A percentile compares a stretch with the other conserved stretches of the same genome.
phyloP scores from a whole-genome alignment of 2,329 filamentous ascomycete genomes.

The Cucurbitaria berberidis region DNA sequence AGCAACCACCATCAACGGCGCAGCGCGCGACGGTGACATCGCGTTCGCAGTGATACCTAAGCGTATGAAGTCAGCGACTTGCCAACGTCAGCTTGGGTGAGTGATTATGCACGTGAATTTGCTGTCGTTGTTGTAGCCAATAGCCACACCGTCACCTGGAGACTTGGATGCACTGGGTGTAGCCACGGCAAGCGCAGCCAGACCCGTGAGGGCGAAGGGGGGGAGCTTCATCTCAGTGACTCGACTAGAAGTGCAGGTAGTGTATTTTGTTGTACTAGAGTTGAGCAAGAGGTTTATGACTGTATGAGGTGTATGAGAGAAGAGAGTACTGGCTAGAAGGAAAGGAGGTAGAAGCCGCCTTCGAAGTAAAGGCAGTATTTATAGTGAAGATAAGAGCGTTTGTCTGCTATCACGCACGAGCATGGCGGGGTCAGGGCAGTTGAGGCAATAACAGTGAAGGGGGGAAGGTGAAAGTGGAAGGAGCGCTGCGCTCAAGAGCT shows the following conservation, averaged over 20 bases:
- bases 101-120: no score
- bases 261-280: neutral
- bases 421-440: neutral
- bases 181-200: slow-evolving; percentile 6
- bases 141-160: neutral
- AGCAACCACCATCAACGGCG: no score
- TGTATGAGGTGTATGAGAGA: neutral
- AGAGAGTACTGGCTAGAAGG: neutral
- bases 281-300: neutral
- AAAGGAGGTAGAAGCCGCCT: neutral
- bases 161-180: neutral
- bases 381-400: neutral
- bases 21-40: no score
- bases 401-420: neutral
- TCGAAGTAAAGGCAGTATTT: no score
- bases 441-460: neutral
- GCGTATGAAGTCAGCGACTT: no score
- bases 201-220: slow-evolving; percentile 3
- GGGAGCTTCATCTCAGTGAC: slow-evolving; percentile 12
- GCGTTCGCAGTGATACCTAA: no score
- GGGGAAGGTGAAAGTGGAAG: neutral
- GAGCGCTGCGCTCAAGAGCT: neutral
- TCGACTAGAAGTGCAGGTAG: neutral
- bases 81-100: no score
- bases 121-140: no score